Evolutionary conservation across 2,329 filamentous ascomycete genomes (phyloP).

Genomic region (Emericellopsis atlantica): DNA sequence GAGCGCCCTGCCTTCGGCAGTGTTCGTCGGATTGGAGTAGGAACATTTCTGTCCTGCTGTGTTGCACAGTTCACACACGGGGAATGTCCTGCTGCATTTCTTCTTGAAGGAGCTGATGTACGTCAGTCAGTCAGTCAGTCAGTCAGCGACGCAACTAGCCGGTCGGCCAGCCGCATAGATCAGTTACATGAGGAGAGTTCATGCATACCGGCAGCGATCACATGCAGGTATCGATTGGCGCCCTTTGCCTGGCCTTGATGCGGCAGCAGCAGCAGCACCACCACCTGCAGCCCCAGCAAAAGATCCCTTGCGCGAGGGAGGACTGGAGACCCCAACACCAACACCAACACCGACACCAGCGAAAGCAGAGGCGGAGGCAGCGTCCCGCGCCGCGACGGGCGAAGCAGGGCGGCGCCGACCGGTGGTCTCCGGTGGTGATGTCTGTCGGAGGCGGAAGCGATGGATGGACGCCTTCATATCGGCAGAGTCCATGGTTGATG

Average conservation of each 20-base stretch:
- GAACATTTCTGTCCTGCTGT: slow-evolving; percentile 25
- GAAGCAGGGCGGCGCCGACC: slow-evolving; percentile 14
- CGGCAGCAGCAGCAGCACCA: too few species aligned
- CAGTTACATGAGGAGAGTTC: too few species aligned
- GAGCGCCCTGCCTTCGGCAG: slow-evolving; percentile 17
- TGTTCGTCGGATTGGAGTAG: slow-evolving; percentile 13
- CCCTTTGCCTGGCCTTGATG: background rate
- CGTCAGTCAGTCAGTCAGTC: too few species aligned
- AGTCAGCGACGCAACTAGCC: too few species aligned
- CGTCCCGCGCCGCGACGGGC: background rate
- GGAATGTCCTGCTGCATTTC: slow-evolving; percentile 28
- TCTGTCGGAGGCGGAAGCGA: slow-evolving; percentile 11
- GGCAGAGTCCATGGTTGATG: slow-evolving; percentile 37
- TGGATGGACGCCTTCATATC: slow-evolving; percentile 5
- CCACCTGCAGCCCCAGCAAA: too few species aligned
- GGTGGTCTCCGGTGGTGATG: slow-evolving; percentile 11
- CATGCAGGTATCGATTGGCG: slow-evolving; percentile 15
- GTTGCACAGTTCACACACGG: slow-evolving; percentile 24
- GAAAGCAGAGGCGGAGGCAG: background rate
- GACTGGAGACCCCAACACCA: too few species aligned
- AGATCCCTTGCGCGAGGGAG: too few species aligned
- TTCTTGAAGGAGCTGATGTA: slow-evolving; percentile 23
- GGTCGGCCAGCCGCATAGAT: too few species aligned
- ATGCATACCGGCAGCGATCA: slow-evolving; percentile 21
- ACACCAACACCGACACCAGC: too few species aligned